These are phyloP conservation scores for Clonostachys rosea DNA, from an alignment of 2,329 filamentous ascomycete species.

Conservation along the genomic window DNA sequence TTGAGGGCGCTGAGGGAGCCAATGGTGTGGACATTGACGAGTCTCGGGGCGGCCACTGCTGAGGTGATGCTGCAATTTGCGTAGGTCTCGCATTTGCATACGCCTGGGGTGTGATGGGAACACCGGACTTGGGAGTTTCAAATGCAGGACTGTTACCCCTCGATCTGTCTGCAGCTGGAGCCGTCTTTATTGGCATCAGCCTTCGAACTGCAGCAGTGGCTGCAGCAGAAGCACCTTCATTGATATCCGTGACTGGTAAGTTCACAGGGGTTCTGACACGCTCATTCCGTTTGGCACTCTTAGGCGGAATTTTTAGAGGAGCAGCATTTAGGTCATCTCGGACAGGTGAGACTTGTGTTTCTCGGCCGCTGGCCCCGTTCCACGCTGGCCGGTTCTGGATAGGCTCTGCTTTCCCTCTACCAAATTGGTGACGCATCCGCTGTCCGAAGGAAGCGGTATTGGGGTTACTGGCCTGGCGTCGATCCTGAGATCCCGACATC, in stretches of 20 bases:
- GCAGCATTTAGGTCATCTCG: conserved; percentile 52
- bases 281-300: conserved; percentile 36
- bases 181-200: conserved; percentile 24
- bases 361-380: conserved; percentile 69
- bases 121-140: too few species aligned
- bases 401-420: conserved; percentile 27
- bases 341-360: conserved; percentile 58
- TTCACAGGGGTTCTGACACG: conserved; percentile 4
- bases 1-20: too few species aligned
- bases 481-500: conserved; percentile 10
- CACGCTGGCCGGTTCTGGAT: conserved; percentile 53
- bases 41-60: too few species aligned
- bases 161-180: conserved; percentile 10
- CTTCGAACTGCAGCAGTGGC: conserved; percentile 23
- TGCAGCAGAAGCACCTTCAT: conserved; percentile 17
- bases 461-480: conserved; percentile 13
- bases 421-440: conserved; percentile 20
- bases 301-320: conserved; percentile 52
- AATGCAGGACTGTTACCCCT: too few species aligned
- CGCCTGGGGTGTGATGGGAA: too few species aligned
- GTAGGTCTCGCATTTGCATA: too few species aligned
- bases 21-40: too few species aligned
- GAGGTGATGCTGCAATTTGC: too few species aligned
- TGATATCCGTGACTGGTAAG: conserved; percentile 15
- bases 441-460: conserved; percentile 20